phyloP scores from a whole-genome alignment of 2,329 filamentous ascomycete species.

The Clonostachys chloroleuca region DNA sequence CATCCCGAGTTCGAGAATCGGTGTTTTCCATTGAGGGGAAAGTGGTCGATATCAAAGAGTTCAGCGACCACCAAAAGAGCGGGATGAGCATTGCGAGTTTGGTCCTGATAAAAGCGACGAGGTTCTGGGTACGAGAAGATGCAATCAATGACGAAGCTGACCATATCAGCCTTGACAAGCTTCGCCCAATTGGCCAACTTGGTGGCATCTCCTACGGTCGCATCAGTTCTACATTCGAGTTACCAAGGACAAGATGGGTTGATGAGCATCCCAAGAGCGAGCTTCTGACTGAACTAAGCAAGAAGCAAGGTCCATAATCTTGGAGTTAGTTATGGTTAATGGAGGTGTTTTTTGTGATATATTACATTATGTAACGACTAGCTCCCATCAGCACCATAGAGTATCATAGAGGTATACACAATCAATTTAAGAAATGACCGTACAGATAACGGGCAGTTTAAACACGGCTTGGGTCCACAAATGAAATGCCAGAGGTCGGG shows the following conservation, averaged over 20 bases:
- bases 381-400: too few relatives aligned
- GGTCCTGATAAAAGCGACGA: conserved; percentile 17
- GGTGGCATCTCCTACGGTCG: conserved; percentile 17
- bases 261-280: conserved; percentile 10
- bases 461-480: too few relatives aligned
- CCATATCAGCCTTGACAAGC: conserved; percentile 12
- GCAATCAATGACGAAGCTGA: conserved; percentile 12
- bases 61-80: conserved; percentile 6
- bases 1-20: conserved; percentile 15
- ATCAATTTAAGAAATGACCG: too few relatives aligned
- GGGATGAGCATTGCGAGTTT: conserved; percentile 14
- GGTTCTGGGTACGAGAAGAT: conserved; percentile 20
- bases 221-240: conserved; percentile 14
- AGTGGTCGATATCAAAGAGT: conserved; percentile 18
- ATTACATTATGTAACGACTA: too few relatives aligned
- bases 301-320: conserved; percentile 1
- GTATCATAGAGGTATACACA: too few relatives aligned
- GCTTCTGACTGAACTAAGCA: conserved; percentile 6
- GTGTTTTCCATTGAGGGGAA: conserved; percentile 18
- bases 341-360: too few relatives aligned
- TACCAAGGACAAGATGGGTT: conserved; percentile 13
- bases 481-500: too few relatives aligned
- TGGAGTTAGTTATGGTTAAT: too few relatives aligned
- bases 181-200: conserved; percentile 14
- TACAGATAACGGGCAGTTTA: too few relatives aligned